Evolutionary conservation across 805 yeast genomes (phyloP), one percentile per base, ranked within the genome.

Genomic region (Crinitomyces ghanaensis): DNA sequence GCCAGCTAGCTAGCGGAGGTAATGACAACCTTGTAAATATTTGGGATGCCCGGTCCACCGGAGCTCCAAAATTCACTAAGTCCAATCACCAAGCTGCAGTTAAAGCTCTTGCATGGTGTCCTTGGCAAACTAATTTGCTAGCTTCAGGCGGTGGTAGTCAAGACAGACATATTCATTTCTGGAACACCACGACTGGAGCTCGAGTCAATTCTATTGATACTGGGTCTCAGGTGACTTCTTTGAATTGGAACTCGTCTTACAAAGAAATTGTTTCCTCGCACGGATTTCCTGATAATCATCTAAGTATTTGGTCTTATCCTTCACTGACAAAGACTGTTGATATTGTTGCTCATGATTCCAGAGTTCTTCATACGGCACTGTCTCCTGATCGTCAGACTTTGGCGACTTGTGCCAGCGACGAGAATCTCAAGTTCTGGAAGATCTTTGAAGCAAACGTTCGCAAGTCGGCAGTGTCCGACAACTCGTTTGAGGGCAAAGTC

Each of bases 131-230:
- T 19, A 77, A 80, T 39, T 57, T 86, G 34, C 64, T 88, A 33
- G 96, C 96, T n/a, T 79, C 95, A 3, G 98, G 97, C 5, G 98
- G 98, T 33, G 98, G 98, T 11, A 78, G 93, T 8, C 70, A 81
- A 20, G 96, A 91, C 57, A 78, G 75, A 51, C 71, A 77, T 30
- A 81, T 88, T 38, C 88, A 88, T 57, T 83, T 91, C 58, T 91
- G 97, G 97, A 91, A 91, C 57, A 74, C 95, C 3, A 72, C 82
- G 13, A 82, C 93, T 0, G 98, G 97, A 1, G 73, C 86, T 2
- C 63, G 93, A 40, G 73, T 82, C 22, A 83, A 85, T 44, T 70
- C 91, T 6, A 79, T 88, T 15, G 91, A 85, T 44, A 80, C 96
- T 0, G 95, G 88, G 4, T 78, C 95, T 0, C 98, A 91, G 56